Evolutionary conservation across 2,329 filamentous ascomycete genomes (phyloP), one percentile per base, ranked within the genome.

Genomic region (Phyllosticta paracitricarpa): DNA sequence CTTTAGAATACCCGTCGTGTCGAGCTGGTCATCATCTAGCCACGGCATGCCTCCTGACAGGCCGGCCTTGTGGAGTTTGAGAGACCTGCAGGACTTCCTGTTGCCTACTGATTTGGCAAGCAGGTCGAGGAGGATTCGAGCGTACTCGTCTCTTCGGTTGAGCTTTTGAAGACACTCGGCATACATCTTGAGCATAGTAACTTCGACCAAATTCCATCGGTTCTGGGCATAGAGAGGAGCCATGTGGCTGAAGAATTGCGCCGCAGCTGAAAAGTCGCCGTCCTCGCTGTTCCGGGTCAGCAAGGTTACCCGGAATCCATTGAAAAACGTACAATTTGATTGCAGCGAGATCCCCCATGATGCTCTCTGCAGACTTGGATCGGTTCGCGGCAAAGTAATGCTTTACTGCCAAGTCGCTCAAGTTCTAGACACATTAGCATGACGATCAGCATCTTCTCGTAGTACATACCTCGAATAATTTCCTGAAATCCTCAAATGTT

Each of bases 101-200:
- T 70, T 72, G 25, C 70, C 71, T 33, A 73, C 86, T 0, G 84
- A 82, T 69, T 89, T 91, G 7, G 82, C 83, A 10, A 94, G 75
- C 1, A 97, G 77, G 67, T 88, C 88, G 14, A 97, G 78, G 8
- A 90, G 81, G 8, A 89, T 86, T 25, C 84, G 83, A 17, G 92
- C 85, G 68, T 91, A 95, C 64, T 96, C 90, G 58, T 93, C 88
- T 63, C 85, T 85, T 14, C 85, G 84, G 56, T 88, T 80, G 28
- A 96, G 81, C 66, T 89, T 82, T 65, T 89, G 87, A 28, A 99
- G 80, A 71, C 92, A 97, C 56, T 84, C 82, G 0, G 89, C 84
- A 71, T 97, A 94, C 81, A 97, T 88, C 65, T 89, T 84, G 5
- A 97, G 81, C 82, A 96, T 89, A 0, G 88, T 88, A 3, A 91